Evolutionary conservation across 768 basidiomycete genomes (phyloP).

Genomic region (Auricularia cornea): DNA sequence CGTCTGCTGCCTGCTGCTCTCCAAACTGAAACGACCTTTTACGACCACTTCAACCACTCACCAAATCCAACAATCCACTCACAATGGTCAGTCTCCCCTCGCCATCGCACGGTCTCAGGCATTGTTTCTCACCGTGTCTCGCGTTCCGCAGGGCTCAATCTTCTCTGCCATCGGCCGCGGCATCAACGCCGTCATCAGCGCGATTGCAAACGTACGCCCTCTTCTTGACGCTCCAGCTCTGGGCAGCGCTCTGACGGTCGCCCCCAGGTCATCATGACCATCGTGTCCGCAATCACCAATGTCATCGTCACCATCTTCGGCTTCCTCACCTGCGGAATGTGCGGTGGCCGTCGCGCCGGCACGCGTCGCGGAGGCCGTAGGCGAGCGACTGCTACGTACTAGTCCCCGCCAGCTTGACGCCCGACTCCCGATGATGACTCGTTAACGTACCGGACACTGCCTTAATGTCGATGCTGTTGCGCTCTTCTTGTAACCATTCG

Average conservation of each 20-base stretch:
- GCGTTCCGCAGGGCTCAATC: slow-evolving; percentile 9
- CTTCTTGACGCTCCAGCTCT: neutral
- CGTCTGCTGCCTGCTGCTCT: neutral
- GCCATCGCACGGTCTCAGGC: no score
- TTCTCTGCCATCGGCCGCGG: slow-evolving; percentile 15
- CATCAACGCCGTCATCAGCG: slow-evolving; percentile 13
- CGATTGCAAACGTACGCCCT: slow-evolving; percentile 8
- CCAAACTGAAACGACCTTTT: neutral
- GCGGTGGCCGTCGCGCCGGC: neutral
- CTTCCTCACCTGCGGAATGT: neutral
- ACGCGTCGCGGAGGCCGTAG: neutral
- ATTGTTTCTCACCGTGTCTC: no score
- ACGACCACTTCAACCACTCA: neutral
- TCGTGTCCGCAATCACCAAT: neutral
- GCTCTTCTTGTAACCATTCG: no score
- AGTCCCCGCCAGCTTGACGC: neutral
- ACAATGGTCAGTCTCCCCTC: neutral
- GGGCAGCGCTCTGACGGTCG: neutral
- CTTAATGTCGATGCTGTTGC: no score
- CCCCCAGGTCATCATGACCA: neutral
- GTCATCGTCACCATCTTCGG: neutral
- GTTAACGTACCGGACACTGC: no score
- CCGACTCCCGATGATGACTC: no score
- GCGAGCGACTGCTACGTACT: neutral
- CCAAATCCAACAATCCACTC: neutral